Evolutionary conservation across 2,329 filamentous ascomycete species (phyloP).

Genomic region (Aspergillus unguis): DNA sequence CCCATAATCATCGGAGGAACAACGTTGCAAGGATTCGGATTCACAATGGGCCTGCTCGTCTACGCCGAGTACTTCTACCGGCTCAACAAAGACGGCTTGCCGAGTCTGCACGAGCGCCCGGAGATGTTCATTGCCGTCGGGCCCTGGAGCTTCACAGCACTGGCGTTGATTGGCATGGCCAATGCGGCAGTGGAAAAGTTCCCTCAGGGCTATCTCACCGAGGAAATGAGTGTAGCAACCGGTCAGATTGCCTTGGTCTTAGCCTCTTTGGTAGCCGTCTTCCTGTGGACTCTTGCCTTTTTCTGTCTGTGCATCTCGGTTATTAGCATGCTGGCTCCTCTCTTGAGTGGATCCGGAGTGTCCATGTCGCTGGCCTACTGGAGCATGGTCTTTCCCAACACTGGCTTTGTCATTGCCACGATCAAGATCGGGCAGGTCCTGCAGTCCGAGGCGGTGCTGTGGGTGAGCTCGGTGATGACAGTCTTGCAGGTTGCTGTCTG

Average conservation of each 20-base stretch:
- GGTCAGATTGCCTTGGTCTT: background rate
- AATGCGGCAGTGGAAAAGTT: slow-evolving; percentile 34
- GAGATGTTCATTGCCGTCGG: slow-evolving; percentile 55
- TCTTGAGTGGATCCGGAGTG: background rate
- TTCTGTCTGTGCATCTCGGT: background rate
- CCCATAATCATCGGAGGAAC: slow-evolving; percentile 45
- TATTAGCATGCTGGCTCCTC: background rate
- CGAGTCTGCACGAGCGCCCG: slow-evolving; percentile 40
- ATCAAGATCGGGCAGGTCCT: slow-evolving; percentile 39
- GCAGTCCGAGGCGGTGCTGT: slow-evolving; percentile 33
- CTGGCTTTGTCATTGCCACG: slow-evolving; percentile 33
- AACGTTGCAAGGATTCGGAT: slow-evolving; percentile 46
- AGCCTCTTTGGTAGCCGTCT: background rate
- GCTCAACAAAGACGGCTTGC: slow-evolving; percentile 43
- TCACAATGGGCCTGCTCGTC: slow-evolving; percentile 44
- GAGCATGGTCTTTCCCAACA: slow-evolving; percentile 2
- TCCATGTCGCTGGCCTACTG: background rate
- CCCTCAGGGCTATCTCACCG: slow-evolving; percentile 26
- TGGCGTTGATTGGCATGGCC: slow-evolving; percentile 49
- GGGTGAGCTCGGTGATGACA: slow-evolving; percentile 11
- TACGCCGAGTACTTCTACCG: slow-evolving; percentile 44
- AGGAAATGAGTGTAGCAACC: background rate
- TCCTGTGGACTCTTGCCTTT: background rate
- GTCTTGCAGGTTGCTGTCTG: slow-evolving; percentile 11
- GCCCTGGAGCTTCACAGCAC: slow-evolving; percentile 43